Base-by-base conservation (phyloP, 2,329 filamentous ascomycete genomes). In the Alternaria dauci region DNA sequence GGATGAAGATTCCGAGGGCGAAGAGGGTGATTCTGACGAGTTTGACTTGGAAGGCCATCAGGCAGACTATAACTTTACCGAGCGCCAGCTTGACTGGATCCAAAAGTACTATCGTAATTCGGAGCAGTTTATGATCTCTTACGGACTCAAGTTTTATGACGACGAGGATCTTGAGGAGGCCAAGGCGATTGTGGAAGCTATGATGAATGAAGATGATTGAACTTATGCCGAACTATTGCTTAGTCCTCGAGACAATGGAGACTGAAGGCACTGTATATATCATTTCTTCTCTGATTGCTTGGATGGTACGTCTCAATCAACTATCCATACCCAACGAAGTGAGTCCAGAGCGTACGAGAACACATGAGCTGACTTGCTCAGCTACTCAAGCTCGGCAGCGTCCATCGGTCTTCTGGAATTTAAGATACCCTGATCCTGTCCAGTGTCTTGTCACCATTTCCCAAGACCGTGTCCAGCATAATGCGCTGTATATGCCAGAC, bases 101-200 rank as follows among this genome's bases (percentile, higher is more conserved):
- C 55, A 66, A 38, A 47, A 53, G 41, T 11, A 58, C 50, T 66
- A 48, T 16, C 46, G 56, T 7, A 68, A 63, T 38, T 62, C 61
- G 26, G 50, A 58, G 41, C 58, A 62, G 26, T 68, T 66, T 32
- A 64, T 68, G 60, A 32, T 42, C 0, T 55, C 23, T 9, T 59
- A 64, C 43, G 65, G 63, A 36, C 50, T 68, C 34, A 64, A 66
- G 43, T 64, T 66, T 58, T 66, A 63, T 39, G 18, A 60, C 32
- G 55, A 59, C 9, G 61, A 68, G 18, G 65, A 68, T 48, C 41
- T 60, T 34, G 41, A 60, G 25, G 65, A 61, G 39, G 61, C 63
- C 8, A 52, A 60, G 54, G 25, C 5, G n/a, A 58, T 66, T 52
- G 57, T 38, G 28, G 28, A 58, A 32, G 52, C 20, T 23, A 51